Evolutionary conservation across 352 stramenopile species (phyloP), one percentile per base, ranked within the genome.

Genomic region (Phytopythium montanum): DNA sequence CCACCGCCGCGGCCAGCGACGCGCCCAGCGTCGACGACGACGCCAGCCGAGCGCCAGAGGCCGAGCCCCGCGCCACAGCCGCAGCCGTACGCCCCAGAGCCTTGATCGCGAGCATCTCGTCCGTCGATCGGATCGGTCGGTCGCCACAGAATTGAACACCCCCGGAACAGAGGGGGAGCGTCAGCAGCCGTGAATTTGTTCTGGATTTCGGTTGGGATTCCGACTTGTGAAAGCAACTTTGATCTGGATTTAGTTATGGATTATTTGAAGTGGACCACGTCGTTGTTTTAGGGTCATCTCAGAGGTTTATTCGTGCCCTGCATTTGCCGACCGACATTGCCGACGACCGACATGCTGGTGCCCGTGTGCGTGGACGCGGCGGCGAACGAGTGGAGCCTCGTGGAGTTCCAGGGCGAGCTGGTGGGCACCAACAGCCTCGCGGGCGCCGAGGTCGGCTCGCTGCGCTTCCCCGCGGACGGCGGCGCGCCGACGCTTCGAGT

Each of bases 381-480:
- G 28, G 54, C 59, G 18, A 84, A 78, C 31, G 85, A 92, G 69
- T 95, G 87, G 87, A 92, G 77, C 62, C 59, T 95, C 44, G 66
- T 95, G 29, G 87, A 95, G 71, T 79, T 95, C 31, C 87, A 95
- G 56, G 87, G 86, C 21, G 72, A 93, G 36, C 50, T 95, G 3
- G 64, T 95, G 16, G 71, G 74, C 13, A 70, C 61, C 5, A 52
- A 56, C 3, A 66, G 76, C 36, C 70, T 92, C 60, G 57, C 63
- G 21, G 61, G 64, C 52, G 54, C 87, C 5, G 68, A 87, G 3
- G 75, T 95, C 34, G 87, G 87, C 23, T 76, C 73, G 59, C 69
- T 95, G 38, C 78, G 85, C 41, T 92, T 86, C 56, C 54, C 64
- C 16, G 66, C 86, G 50, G 51, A 63, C 6, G 59, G 31, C 8